phyloP scores from a whole-genome alignment of 352 stramenopile genomes.

The Phytophthora parvispora region DNA sequence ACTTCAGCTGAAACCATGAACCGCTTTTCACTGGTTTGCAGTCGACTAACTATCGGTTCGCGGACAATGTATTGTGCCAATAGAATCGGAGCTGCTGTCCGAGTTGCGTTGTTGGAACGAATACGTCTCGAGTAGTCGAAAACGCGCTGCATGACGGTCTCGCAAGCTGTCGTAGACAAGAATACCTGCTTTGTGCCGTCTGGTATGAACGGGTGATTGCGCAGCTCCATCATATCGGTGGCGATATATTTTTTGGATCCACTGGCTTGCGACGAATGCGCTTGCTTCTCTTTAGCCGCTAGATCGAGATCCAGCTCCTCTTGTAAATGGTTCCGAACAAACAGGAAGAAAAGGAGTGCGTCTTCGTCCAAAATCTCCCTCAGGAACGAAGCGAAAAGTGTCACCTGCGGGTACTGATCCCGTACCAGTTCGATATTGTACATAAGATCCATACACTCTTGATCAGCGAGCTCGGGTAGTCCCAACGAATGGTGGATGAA shows the following conservation, averaged over 20 bases:
- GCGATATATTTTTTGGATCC: slow-evolving; percentile 56
- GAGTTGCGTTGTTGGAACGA: slow-evolving; percentile 7
- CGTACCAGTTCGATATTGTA: slow-evolving; percentile 66
- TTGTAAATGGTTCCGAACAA: slow-evolving; percentile 57
- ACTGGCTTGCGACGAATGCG: slow-evolving; percentile 48
- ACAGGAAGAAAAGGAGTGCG: slow-evolving; percentile 70
- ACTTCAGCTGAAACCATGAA: slow-evolving; percentile 49
- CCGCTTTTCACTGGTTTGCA: slow-evolving; percentile 13
- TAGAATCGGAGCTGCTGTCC: slow-evolving; percentile 21
- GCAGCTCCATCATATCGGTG: slow-evolving; percentile 35
- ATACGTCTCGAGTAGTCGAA: slow-evolving; percentile 38
- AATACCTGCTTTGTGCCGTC: slow-evolving; percentile 70
- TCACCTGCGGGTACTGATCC: slow-evolving; percentile 56
- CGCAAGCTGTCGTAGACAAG: slow-evolving; percentile 50
- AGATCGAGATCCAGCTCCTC: slow-evolving; percentile 65
- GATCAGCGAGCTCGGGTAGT: slow-evolving; percentile 62
- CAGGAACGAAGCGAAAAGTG: slow-evolving; percentile 72
- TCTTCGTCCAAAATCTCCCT: slow-evolving; percentile 80
- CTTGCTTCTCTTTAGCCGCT: slow-evolving; percentile 67
- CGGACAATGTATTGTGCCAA: slow-evolving; percentile 56
- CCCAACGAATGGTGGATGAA: slow-evolving; percentile 66
- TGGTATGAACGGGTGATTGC: slow-evolving; percentile 57
- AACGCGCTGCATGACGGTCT: slow-evolving; percentile 51
- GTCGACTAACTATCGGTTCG: slow-evolving; percentile 23
- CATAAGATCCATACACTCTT: slow-evolving; percentile 81